These are phyloP conservation scores for Salvia sclarea DNA, from an alignment of 305 asterid species.

Conservation along the genomic window DNA sequence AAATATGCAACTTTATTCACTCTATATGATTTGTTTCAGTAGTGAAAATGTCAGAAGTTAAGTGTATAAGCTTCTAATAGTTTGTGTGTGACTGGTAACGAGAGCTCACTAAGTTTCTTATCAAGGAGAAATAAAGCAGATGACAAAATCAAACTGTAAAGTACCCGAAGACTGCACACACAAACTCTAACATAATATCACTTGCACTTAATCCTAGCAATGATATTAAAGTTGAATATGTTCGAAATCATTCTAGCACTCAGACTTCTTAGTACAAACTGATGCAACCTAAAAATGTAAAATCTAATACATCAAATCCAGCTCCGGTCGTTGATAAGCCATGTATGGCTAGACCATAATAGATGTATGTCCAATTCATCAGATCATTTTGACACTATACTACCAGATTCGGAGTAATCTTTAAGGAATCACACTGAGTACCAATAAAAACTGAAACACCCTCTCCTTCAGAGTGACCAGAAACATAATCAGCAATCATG, in stretches of 20 bases:
- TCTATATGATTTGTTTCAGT: background rate
- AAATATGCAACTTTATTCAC: slow-evolving; percentile 12
- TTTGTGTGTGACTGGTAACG: slow-evolving; percentile 6
- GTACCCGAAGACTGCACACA: slow-evolving; percentile 12
- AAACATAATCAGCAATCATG: slow-evolving; percentile 28
- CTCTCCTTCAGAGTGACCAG: slow-evolving; percentile 25
- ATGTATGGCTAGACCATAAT: slow-evolving; percentile 11
- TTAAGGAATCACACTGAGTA: slow-evolving; percentile 25
- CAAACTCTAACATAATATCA: slow-evolving; percentile 23
- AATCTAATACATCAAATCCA: slow-evolving; percentile 24
- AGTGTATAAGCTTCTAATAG: slow-evolving; percentile 12
- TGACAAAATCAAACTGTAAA: background rate
- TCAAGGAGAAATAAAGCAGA: slow-evolving; percentile 5
- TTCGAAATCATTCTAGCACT: background rate
- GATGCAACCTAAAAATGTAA: slow-evolving; percentile 11
- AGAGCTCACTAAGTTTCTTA: background rate
- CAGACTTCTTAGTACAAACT: slow-evolving; percentile 2
- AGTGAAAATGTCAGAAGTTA: background rate
- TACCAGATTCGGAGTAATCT: slow-evolving; percentile 25
- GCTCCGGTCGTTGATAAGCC: slow-evolving; percentile 19
- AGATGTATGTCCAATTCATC: slow-evolving; percentile 25
- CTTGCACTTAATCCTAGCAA: slow-evolving; percentile 14
- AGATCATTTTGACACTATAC: slow-evolving; percentile 15
- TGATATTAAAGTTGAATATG: slow-evolving; percentile 5
- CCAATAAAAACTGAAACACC: slow-evolving; percentile 22